Evolutionary conservation across 306 rosid genomes (phyloP).

Genomic region (Cucurbita pepo): DNA sequence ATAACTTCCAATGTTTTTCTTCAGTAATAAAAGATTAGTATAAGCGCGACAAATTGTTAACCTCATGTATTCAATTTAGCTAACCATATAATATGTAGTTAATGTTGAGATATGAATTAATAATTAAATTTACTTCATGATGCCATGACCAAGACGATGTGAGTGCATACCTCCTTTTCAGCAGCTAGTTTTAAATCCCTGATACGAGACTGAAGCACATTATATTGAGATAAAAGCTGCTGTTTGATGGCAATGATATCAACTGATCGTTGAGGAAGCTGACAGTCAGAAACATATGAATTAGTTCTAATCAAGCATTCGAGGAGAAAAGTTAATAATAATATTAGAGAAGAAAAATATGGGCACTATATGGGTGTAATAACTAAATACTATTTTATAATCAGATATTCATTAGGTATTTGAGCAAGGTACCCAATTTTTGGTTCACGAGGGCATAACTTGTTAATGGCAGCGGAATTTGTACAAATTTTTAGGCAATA

Average conservation of each 20-base stretch:
- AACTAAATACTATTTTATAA: background rate
- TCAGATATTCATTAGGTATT: background rate
- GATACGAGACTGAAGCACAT: conserved; percentile 74
- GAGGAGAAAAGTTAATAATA: background rate
- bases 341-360: background rate
- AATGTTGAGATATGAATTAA: background rate
- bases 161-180: conserved; percentile 60
- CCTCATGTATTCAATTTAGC: background rate
- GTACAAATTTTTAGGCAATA: background rate
- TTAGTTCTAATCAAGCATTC: conserved; percentile 3
- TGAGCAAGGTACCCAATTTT: background rate
- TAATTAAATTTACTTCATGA: background rate
- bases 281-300: conserved; percentile 9
- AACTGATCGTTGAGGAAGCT: conserved; percentile 80
- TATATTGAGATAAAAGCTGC: conserved; percentile 82
- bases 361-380: background rate
- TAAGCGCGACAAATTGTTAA: background rate
- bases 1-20: background rate
- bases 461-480: background rate
- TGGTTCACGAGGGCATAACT: background rate
- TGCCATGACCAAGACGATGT: conserved; percentile 12
- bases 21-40: background rate
- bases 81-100: background rate
- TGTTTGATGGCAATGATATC: conserved; percentile 70
- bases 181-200: conserved; percentile 72